A percentile compares a stretch with the other conserved stretches of the same genome.
Evolutionary conservation across 2,329 filamentous ascomycete genomes (phyloP).

Genomic region (Cladosporium sp.): DNA sequence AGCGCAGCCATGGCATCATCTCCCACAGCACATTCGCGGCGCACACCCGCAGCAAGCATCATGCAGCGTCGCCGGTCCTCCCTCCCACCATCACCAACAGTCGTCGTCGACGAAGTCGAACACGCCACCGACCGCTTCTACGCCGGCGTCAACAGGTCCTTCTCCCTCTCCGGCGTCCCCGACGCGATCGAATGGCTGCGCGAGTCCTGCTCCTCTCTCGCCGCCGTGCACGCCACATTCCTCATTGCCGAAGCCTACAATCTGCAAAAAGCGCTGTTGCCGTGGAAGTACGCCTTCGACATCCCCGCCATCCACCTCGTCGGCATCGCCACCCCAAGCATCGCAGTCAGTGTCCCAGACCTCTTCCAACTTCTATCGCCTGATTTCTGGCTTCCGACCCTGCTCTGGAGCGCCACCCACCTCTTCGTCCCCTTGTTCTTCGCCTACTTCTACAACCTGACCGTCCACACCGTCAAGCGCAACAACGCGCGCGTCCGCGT

Average conservation of each 20-base stretch:
- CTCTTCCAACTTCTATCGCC: conserved; percentile 71
- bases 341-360: conserved; percentile 68
- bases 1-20: conserved; percentile 12
- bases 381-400: conserved; percentile 69
- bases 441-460: conserved; percentile 91
- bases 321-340: conserved; percentile 41
- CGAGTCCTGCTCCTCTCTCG: conserved; percentile 67
- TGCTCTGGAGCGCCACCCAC: conserved; percentile 71
- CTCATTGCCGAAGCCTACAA: conserved; percentile 66
- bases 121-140: conserved; percentile 64
- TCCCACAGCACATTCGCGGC: conserved; percentile 19
- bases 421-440: conserved; percentile 64
- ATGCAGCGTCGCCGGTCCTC: conserved; percentile 18
- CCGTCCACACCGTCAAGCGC: conserved; percentile 51
- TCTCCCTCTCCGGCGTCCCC: conserved; percentile 62
- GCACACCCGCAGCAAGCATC: conserved; percentile 29
- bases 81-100: conserved; percentile 76
- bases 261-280: conserved; percentile 66
- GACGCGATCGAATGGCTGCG: conserved; percentile 64
- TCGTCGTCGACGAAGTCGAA: conserved; percentile 73
- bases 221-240: conserved; percentile 65
- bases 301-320: conserved; percentile 59
- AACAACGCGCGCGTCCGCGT: conserved; percentile 31
- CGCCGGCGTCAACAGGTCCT: conserved; percentile 60
- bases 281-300: conserved; percentile 68